Conservation (phyloP, 106 monocot genomes). For the Xerophyta viscosa region DNA sequence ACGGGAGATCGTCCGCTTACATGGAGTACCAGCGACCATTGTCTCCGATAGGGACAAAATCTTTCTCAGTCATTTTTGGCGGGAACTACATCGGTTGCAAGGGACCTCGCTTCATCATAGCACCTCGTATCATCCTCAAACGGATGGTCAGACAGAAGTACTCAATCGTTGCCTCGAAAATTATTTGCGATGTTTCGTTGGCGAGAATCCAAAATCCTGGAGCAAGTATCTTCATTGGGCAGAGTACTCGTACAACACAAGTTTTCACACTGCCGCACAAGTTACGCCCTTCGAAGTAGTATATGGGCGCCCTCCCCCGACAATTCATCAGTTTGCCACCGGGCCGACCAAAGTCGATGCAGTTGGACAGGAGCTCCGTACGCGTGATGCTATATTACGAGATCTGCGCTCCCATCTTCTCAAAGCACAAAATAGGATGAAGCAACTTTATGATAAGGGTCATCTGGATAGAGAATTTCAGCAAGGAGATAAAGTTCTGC, state of each 20-base stretch:
- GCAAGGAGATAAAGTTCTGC: not conserved
- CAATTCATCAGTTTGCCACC: not conserved
- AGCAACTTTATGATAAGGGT: not conserved
- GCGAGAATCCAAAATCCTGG: not conserved
- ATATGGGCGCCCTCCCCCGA: not conserved
- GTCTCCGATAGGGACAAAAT: not conserved
- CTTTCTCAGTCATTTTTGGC: not conserved
- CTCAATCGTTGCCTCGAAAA: not conserved
- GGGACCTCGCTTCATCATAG: not conserved
- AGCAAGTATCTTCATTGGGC: not conserved
- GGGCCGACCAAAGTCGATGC: not conserved
- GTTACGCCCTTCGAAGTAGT: conserved; percentile 2
- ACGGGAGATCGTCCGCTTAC: not conserved
- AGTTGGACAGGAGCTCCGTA: not conserved
- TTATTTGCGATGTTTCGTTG: not conserved
- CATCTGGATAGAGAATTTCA: not conserved
- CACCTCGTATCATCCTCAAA: not conserved
- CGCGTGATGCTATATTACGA: not conserved
- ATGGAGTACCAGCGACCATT: not conserved
- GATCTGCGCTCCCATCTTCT: not conserved
- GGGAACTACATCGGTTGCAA: not conserved
- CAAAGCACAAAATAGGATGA: not conserved
- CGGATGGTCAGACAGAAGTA: not conserved
- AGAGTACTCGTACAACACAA: not conserved
- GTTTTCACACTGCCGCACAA: not conserved